These are phyloP conservation scores for Durio zibethinus DNA, from an alignment of 345 rosid species.

Conservation along the genomic window DNA sequence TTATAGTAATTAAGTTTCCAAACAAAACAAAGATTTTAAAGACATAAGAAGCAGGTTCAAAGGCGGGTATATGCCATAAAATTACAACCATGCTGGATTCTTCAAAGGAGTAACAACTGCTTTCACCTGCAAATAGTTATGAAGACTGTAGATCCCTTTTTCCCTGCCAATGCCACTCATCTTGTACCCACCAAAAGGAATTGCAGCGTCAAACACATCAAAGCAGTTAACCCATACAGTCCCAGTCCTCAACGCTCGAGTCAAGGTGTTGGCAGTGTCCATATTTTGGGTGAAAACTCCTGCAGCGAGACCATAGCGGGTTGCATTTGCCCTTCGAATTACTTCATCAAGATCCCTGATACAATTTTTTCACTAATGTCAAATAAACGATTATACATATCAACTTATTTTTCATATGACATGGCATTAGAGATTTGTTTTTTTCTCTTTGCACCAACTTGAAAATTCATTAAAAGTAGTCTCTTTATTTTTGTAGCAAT, in stretches of 20 bases:
- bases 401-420: neutral
- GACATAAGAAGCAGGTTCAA: neutral
- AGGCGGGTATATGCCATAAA: neutral
- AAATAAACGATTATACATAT: neutral
- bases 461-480: neutral
- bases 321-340: conserved; percentile 60
- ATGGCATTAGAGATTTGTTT: neutral
- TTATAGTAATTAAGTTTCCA: neutral
- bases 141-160: conserved; percentile 88
- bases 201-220: conserved; percentile 86
- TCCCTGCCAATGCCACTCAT: conserved; percentile 97
- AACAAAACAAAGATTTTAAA: neutral
- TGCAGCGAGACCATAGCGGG: conserved; percentile 79
- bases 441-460: neutral
- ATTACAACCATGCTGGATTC: conserved; percentile 84
- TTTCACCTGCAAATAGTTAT: conserved; percentile 87
- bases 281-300: conserved; percentile 76
- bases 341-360: conserved; percentile 72
- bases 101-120: conserved; percentile 77
- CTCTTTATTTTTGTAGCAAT: neutral
- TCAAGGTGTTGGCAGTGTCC: conserved; percentile 65
- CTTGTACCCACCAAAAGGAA: conserved; percentile 95
- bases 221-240: conserved; percentile 93
- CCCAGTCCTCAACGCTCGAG: conserved; percentile 72
- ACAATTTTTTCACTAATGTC: neutral